Conservation (phyloP, 495 filamentous ascomycete genomes). For the Hyaloscypha bicolor region DNA sequence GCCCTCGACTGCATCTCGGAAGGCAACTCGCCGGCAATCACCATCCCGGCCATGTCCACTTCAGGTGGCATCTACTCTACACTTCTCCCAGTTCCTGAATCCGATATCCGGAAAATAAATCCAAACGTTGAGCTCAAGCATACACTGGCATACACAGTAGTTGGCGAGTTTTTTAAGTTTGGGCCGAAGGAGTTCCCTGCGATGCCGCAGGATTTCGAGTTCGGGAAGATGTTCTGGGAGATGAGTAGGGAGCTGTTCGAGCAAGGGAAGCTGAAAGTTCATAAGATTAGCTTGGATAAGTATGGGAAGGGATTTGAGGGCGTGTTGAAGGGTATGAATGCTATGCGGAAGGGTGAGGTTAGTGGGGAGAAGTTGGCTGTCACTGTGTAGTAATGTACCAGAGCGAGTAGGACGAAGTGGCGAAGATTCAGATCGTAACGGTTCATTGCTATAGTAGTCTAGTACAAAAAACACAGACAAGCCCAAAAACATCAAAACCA, state of each 20-base stretch:
- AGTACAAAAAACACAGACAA: not conserved
- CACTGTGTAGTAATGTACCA: conserved; percentile 12
- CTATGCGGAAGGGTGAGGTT: conserved; percentile 52
- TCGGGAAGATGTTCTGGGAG: conserved; percentile 44
- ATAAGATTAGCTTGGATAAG: conserved; percentile 45
- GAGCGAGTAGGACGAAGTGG: not conserved
- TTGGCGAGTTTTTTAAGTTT: conserved; percentile 43
- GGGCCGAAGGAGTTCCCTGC: conserved; percentile 32
- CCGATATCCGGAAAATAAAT: conserved; percentile 12
- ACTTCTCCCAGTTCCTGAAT: conserved; percentile 16
- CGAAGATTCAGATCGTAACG: not conserved
- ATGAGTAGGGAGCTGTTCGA: conserved; percentile 48
- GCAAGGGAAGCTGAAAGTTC: conserved; percentile 52
- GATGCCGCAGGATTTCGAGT: conserved; percentile 40
- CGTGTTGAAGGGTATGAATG: conserved; percentile 54
- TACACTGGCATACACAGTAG: conserved; percentile 42
- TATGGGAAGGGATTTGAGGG: conserved; percentile 46
- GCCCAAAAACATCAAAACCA: conserved; percentile 4
- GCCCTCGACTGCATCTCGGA: conserved; percentile 29
- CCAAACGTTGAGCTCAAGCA: conserved; percentile 35
- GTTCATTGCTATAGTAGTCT: conserved; percentile 11
- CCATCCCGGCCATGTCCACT: conserved; percentile 17
- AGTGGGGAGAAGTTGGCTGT: conserved; percentile 64
- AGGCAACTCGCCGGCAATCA: conserved; percentile 16
- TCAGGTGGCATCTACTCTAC: conserved; percentile 20